Evolutionary conservation across 768 basidiomycete genomes (phyloP).

Genomic region (Tylopilus plumbeoviolaceoides): DNA sequence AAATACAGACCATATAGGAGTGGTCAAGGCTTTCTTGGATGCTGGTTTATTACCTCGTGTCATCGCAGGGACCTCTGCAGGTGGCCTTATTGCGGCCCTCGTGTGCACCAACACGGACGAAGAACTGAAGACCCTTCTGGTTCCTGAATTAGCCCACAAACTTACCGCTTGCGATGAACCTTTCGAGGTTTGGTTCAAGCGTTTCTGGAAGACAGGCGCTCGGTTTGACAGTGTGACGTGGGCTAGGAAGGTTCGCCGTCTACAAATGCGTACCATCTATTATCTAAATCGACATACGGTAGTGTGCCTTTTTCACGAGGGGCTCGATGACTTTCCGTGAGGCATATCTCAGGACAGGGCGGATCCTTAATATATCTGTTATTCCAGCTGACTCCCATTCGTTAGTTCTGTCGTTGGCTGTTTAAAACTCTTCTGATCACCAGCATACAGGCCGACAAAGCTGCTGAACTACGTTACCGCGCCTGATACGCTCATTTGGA

Average conservation of each 20-base stretch:
- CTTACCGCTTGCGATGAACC: slow-evolving; percentile 83
- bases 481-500: too few species aligned
- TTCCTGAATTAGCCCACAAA: slow-evolving; percentile 79
- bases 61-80: slow-evolving; percentile 92
- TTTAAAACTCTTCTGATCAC: too few species aligned
- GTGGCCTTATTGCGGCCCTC: slow-evolving; percentile 73
- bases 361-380: slow-evolving; percentile 91
- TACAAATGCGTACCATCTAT: neutral
- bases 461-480: too few species aligned
- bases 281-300: neutral
- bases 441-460: too few species aligned
- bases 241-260: slow-evolving; percentile 73
- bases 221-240: slow-evolving; percentile 87
- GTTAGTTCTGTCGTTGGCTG: slow-evolving; percentile 34
- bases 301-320: slow-evolving; percentile 87
- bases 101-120: slow-evolving; percentile 85
- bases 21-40: slow-evolving; percentile 89
- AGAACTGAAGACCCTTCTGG: slow-evolving; percentile 73
- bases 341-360: slow-evolving; percentile 88
- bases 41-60: slow-evolving; percentile 84
- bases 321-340: slow-evolving; percentile 96
- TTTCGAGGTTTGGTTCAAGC: slow-evolving; percentile 59
- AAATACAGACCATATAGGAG: slow-evolving; percentile 75
- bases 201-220: slow-evolving; percentile 87
- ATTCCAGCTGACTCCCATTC: slow-evolving; percentile 89